Evolutionary conservation across 2,329 filamentous ascomycete species (phyloP).

Genomic region (Penicillium corylophilum): DNA sequence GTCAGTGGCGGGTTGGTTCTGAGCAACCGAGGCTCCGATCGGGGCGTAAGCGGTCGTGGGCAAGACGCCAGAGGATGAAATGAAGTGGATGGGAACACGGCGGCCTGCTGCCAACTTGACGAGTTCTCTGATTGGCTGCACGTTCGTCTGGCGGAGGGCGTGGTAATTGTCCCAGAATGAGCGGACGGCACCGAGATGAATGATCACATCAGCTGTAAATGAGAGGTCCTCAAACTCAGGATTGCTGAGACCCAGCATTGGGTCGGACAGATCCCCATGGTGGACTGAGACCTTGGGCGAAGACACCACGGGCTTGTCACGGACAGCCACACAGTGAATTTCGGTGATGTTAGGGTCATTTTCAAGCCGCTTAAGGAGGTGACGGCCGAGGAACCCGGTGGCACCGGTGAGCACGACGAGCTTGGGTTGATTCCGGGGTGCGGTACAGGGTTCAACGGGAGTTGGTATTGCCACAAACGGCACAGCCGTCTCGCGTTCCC

Average conservation of each 20-base stretch:
- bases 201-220: not conserved
- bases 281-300: not conserved
- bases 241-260: not conserved
- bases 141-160: not conserved
- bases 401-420: too few species aligned
- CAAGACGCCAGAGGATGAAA: too few species aligned
- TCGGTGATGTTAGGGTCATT: not conserved
- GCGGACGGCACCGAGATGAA: not conserved
- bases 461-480: not conserved
- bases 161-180: not conserved
- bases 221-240: not conserved
- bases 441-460: not conserved
- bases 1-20: too few species aligned
- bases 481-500: slow-evolving; percentile 40
- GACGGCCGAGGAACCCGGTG: too few species aligned
- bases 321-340: not conserved
- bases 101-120: not conserved
- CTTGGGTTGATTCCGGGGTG: not conserved
- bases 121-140: not conserved
- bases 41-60: too few species aligned
- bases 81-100: not conserved
- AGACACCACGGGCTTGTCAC: not conserved
- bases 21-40: too few species aligned
- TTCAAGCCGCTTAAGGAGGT: not conserved
- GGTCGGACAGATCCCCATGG: not conserved